Conservation (phyloP, 2,329 filamentous ascomycete species). For the Trichophyton benhamiae region DNA sequence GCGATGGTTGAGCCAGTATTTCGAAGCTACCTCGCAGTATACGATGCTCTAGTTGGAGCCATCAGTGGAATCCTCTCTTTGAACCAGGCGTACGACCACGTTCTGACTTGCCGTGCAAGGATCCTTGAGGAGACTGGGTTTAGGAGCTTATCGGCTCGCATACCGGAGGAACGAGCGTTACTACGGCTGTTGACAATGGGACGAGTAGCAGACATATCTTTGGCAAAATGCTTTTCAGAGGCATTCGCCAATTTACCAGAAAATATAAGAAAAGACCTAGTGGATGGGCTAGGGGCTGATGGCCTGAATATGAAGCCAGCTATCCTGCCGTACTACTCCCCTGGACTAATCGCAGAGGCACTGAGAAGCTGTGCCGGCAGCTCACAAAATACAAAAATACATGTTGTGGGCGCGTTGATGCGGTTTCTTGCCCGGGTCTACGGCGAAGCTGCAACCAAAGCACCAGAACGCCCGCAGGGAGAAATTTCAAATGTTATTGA, state of each 20-base stretch:
- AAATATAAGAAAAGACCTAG: background rate
- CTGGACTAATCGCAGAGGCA: background rate
- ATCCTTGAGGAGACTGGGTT: background rate
- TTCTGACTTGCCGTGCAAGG: background rate
- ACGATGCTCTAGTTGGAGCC: background rate
- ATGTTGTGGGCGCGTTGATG: background rate
- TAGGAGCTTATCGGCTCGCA: background rate
- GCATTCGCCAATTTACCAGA: background rate
- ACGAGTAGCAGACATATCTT: background rate
- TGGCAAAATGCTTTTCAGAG: background rate
- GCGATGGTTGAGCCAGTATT: background rate
- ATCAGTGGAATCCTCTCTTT: background rate
- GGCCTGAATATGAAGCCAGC: background rate
- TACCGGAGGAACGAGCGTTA: background rate
- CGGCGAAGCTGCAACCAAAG: background rate
- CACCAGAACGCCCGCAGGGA: background rate
- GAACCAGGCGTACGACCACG: background rate
- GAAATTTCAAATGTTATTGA: background rate
- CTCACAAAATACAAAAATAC: background rate
- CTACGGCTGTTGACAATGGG: conserved; percentile 2
- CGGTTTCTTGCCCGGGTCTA: background rate
- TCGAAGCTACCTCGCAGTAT: background rate
- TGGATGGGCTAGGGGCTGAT: background rate
- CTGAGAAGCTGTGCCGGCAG: background rate
- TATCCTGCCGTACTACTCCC: background rate